Percentiles rank a stretch among this genome's conserved stretches.
Evolutionary conservation across 148 eudicot species (phyloP).

Genomic region (Euryodendron excelsum): DNA sequence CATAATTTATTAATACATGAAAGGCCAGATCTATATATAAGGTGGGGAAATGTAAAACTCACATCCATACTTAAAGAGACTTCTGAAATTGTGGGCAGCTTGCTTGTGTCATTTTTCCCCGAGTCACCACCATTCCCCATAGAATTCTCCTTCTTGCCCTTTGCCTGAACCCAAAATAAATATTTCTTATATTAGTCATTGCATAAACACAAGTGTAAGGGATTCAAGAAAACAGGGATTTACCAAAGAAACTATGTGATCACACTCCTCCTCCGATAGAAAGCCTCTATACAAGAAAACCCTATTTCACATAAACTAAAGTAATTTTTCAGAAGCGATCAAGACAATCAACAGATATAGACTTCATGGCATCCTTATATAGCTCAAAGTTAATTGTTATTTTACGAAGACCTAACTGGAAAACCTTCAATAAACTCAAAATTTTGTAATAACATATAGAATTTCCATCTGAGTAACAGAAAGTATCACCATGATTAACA

Average conservation of each 20-base stretch:
- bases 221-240: constrained; percentile 11
- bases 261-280: constrained; percentile 73
- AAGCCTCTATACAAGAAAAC: constrained; percentile 73
- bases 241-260: constrained; percentile 74
- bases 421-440: neutral
- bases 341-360: constrained; percentile 6
- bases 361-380: neutral
- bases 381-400: neutral
- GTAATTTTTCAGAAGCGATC: constrained; percentile 13
- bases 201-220: neutral
- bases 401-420: neutral
- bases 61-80: constrained; percentile 36
- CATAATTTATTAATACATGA: neutral
- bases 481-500: neutral
- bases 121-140: constrained; percentile 16
- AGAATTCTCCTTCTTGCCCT: constrained; percentile 26
- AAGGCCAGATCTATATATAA: neutral
- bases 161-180: constrained; percentile 31
- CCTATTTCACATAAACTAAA: constrained; percentile 41
- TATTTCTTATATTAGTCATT: constrained; percentile 3
- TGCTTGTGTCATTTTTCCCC: constrained; percentile 19
- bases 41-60: constrained; percentile 28
- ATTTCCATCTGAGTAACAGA: neutral
- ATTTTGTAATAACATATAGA: neutral
- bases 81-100: constrained; percentile 25